Evolutionary conservation across 345 rosid genomes (phyloP), one percentile per base, ranked within the genome.

Genomic region (Syzygium aromaticum): DNA sequence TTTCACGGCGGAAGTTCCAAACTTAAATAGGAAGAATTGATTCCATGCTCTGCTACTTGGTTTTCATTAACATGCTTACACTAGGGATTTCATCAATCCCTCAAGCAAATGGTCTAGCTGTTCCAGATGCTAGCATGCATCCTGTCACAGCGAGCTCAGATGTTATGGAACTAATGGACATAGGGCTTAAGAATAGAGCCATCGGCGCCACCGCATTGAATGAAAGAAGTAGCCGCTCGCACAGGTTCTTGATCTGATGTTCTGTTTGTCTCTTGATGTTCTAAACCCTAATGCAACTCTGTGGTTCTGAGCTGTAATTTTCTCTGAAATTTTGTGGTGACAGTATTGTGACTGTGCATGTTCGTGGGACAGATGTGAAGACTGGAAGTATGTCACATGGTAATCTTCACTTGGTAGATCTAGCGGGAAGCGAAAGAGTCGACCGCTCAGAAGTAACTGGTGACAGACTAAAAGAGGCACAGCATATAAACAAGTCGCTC

Each of bases 361-460:
- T 96, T 63, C 94, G 93, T 2, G 99, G 99, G 54, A 96, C 91
- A 89, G 98, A 96, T 83, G 54, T 92, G 89, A 93, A 94, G 87
- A 92, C 91, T 3, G 95, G 96, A 82, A 85, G 89, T 86, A 38
- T 91, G 1, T 56, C 94, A 86, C 91, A 90, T 11, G 99, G 99
- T 0, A 95, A 94, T 87, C 98, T 98, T 87, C 99, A 96, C 91
- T 89, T 98, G 90, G 96, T 98, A 84, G 99, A 98, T 93, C 93
- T 98, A 63, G 99, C 99, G 22, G 99, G 99, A 86, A 98, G 99
- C 89, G 99, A 98, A 90, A 93, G 99, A 87, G 95, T 98, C 14
- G 99, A 98, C 90, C 96, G 98, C 22, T 94, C 98, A 16, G 99
- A 96, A 90, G 99, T 90, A 77, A 96, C 91, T 28, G 99, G 99